A percentile compares a stretch with the other conserved stretches of the same genome.
These are phyloP conservation scores for Lentinula raphanica DNA, from an alignment of 768 basidiomycete genomes.

Conservation along the genomic window DNA sequence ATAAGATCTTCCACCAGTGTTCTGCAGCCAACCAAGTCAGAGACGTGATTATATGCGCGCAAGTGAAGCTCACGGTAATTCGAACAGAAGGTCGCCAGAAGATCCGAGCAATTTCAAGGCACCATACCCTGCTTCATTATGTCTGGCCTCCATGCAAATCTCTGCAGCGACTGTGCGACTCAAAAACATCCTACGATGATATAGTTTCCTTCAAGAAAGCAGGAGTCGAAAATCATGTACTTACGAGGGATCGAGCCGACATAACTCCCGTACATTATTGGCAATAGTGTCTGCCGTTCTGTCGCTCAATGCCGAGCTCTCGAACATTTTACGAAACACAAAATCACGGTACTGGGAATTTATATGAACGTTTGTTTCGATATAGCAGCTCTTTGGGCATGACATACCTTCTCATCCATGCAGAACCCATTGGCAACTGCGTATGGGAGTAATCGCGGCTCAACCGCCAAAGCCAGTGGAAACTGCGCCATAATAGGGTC, in stretches of 20 bases:
- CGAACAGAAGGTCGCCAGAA: constrained; percentile 60
- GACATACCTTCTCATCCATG: constrained; percentile 69
- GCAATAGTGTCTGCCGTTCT: constrained; percentile 58
- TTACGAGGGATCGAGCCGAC: constrained; percentile 64
- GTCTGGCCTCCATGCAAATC: constrained; percentile 75
- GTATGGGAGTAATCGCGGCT: constrained; percentile 67
- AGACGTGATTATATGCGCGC: not conserved
- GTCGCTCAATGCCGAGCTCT: constrained; percentile 47
- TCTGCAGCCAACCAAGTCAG: constrained; percentile 20
- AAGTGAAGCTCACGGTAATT: constrained; percentile 45
- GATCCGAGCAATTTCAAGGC: constrained; percentile 67
- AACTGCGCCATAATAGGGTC: constrained; percentile 77
- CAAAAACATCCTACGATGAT: constrained; percentile 64
- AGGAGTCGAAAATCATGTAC: constrained; percentile 14
- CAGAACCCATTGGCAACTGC: constrained; percentile 70
- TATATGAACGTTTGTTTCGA: constrained; percentile 1
- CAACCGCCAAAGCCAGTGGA: constrained; percentile 71
- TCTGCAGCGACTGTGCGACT: constrained; percentile 81
- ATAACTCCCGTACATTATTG: constrained; percentile 66
- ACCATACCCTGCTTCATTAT: constrained; percentile 62
- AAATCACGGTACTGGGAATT: constrained; percentile 67
- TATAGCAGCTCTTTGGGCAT: constrained; percentile 4
- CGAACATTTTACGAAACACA: constrained; percentile 85
- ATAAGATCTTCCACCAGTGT: constrained; percentile 60
- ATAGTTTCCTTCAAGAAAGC: constrained; percentile 1